These are phyloP conservation scores for Cephalotrichum gorgonifer DNA, from an alignment of 2,329 filamentous ascomycete species.

Conservation along the genomic window DNA sequence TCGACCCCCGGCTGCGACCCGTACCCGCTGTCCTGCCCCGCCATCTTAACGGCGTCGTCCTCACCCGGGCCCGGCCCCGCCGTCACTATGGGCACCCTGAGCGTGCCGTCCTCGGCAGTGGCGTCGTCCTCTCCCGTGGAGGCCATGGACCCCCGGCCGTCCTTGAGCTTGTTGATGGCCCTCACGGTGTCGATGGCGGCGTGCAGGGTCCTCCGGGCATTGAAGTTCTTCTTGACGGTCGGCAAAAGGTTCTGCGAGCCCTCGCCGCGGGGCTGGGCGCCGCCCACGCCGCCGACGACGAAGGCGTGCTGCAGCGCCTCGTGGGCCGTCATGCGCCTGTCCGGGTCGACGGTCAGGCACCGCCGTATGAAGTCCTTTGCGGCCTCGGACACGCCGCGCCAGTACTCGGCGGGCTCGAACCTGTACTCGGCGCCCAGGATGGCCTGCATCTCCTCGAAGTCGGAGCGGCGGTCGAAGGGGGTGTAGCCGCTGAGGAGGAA, in stretches of 20 bases:
- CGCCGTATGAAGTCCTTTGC: constrained; percentile 87
- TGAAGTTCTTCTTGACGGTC: constrained; percentile 66
- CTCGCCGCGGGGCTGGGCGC: constrained; percentile 28
- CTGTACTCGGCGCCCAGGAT: constrained; percentile 94
- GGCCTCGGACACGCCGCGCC: constrained; percentile 79
- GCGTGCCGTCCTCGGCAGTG: constrained; percentile 35
- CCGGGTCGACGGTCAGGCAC: constrained; percentile 85
- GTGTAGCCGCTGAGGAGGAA: constrained; percentile 97
- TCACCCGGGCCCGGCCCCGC: constrained; percentile 29
- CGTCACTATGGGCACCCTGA: constrained; percentile 7
- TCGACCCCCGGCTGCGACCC: constrained; percentile 26
- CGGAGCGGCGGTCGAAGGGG: constrained; percentile 92
- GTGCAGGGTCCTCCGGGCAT: constrained; percentile 56
- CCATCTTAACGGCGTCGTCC: constrained; percentile 20
- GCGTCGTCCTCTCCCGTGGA: constrained; percentile 41
- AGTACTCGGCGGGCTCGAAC: constrained; percentile 91
- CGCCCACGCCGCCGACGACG: constrained; percentile 40
- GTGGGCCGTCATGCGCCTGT: constrained; percentile 82
- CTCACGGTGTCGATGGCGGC: constrained; percentile 62
- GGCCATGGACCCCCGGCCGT: constrained; percentile 32
- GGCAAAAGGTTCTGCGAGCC: constrained; percentile 54
- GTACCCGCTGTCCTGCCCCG: constrained; percentile 29
- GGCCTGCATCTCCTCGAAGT: constrained; percentile 98
- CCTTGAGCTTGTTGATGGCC: constrained; percentile 60
- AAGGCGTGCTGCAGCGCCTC: constrained; percentile 60